These are phyloP conservation scores for Fusarium sp. DNA, from an alignment of 2,329 filamentous ascomycete species.

Conservation along the genomic window DNA sequence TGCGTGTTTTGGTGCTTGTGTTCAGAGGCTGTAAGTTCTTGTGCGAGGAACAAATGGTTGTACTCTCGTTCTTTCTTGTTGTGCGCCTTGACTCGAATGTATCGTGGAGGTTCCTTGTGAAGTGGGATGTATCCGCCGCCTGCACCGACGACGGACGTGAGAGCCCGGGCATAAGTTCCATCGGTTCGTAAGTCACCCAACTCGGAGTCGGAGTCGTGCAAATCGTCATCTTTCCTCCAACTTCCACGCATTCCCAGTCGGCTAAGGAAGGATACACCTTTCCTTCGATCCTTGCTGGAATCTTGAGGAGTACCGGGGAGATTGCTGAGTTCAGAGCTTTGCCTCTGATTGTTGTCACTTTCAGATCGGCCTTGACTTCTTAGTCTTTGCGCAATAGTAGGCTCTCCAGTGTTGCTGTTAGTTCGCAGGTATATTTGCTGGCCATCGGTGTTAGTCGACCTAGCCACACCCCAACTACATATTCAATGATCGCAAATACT, in stretches of 20 bases:
- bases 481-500: constrained; percentile 20
- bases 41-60: constrained; percentile 88
- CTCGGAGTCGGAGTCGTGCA: constrained; percentile 75
- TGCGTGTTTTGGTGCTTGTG: constrained; percentile 46
- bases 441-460: constrained; percentile 13
- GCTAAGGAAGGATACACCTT: constrained; percentile 90
- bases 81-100: constrained; percentile 85
- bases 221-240: constrained; percentile 76
- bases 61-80: constrained; percentile 87
- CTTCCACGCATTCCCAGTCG: constrained; percentile 76
- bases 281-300: constrained; percentile 73
- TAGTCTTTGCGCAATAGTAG: constrained; percentile 66
- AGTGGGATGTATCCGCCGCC: constrained; percentile 81
- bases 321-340: constrained; percentile 57
- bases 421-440: constrained; percentile 56
- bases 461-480: not conserved
- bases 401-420: constrained; percentile 50
- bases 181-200: constrained; percentile 75
- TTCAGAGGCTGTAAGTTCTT: constrained; percentile 80
- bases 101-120: constrained; percentile 88
- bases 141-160: constrained; percentile 78
- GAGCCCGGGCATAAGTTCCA: constrained; percentile 84
- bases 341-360: constrained; percentile 56
- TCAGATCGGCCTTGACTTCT: constrained; percentile 65
- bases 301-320: constrained; percentile 56